Percentiles rank a stretch among this genome's conserved stretches.
Conservation (phyloP, 2,329 filamentous ascomycete species). For the Pyrenochaeta sp. region DNA sequence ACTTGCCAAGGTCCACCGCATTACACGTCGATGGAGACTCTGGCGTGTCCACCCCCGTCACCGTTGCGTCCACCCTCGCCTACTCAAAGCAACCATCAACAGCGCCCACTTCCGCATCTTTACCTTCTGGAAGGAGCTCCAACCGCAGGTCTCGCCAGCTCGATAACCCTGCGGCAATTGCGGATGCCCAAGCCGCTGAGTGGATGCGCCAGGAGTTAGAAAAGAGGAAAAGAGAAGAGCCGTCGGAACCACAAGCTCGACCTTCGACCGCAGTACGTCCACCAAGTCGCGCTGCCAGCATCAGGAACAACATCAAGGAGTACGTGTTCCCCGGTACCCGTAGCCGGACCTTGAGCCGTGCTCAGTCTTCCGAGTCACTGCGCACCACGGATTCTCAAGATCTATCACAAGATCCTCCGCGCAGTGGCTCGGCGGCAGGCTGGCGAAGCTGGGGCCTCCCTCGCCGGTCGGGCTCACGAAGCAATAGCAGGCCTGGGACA, state of each 20-base stretch:
- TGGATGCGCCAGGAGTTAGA: slow-evolving; percentile 57
- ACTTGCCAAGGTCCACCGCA: slow-evolving; percentile 26
- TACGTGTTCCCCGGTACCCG: slow-evolving; percentile 52
- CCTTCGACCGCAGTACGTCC: slow-evolving; percentile 36
- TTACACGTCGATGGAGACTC: slow-evolving; percentile 40
- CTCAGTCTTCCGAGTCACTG: slow-evolving; percentile 47
- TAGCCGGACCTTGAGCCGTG: slow-evolving; percentile 35
- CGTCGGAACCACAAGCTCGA: slow-evolving; percentile 29
- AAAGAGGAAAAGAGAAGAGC: slow-evolving; percentile 42
- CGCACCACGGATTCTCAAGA: slow-evolving; percentile 23
- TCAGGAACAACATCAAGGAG: slow-evolving; percentile 50
- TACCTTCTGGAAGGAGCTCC: slow-evolving; percentile 40
- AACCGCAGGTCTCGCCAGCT: slow-evolving; percentile 48
- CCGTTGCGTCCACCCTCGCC: slow-evolving; percentile 53
- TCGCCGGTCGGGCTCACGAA: slow-evolving; percentile 44
- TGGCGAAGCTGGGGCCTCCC: slow-evolving; percentile 52
- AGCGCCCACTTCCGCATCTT: slow-evolving; percentile 52
- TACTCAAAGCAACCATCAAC: slow-evolving; percentile 50
- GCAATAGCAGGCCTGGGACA: slow-evolving; percentile 41
- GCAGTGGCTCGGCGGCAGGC: slow-evolving; percentile 37
- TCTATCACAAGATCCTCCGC: slow-evolving; percentile 29
- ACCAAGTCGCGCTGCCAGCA: slow-evolving; percentile 48
- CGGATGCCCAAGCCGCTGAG: slow-evolving; percentile 51
- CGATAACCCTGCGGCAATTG: slow-evolving; percentile 44
- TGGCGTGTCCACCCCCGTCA: slow-evolving; percentile 53